Evolutionary conservation across 148 eudicot species (phyloP).

Genomic region (Salicornia ramosissima): DNA sequence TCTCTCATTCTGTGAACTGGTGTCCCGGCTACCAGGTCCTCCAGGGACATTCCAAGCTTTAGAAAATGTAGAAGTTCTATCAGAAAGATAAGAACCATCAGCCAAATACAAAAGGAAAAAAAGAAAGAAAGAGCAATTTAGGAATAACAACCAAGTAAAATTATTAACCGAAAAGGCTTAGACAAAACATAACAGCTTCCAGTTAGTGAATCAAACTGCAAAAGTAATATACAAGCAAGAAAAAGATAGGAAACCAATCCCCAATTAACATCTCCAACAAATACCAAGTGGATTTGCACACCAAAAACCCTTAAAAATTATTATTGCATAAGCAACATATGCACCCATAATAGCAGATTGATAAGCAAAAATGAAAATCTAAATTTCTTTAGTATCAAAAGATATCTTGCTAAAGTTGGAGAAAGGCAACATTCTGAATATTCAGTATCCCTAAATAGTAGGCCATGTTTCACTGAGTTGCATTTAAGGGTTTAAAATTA

Average conservation of each 20-base stretch:
- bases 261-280: background rate
- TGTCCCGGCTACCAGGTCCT: background rate
- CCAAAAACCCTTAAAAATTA: too few species aligned
- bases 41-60: background rate
- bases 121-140: too few species aligned
- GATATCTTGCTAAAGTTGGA: background rate
- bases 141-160: background rate
- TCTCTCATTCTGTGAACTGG: background rate
- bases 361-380: background rate
- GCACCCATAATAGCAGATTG: background rate
- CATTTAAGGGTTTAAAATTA: background rate
- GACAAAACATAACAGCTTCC: background rate
- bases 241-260: background rate
- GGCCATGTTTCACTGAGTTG: background rate
- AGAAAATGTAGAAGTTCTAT: conserved; percentile 2
- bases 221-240: background rate
- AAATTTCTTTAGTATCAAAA: background rate
- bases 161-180: background rate
- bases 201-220: too few species aligned
- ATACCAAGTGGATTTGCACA: background rate
- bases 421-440: background rate
- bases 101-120: too few species aligned
- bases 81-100: background rate
- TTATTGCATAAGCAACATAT: background rate
- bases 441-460: background rate